Conservation (phyloP, 1,284 basidiomycete species). For the Xerocomus nothofagi region DNA sequence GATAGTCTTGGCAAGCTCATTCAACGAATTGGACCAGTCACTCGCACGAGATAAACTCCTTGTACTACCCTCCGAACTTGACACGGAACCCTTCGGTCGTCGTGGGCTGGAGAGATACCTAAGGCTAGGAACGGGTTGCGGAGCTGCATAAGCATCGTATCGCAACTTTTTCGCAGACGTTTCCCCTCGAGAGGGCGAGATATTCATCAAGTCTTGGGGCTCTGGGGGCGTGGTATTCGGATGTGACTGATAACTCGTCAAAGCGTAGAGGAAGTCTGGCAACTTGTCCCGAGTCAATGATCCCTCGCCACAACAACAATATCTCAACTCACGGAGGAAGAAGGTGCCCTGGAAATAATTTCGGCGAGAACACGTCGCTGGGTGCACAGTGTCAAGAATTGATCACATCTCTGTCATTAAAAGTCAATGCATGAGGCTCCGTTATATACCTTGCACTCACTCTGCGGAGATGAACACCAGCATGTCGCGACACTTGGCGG, state of each 20-base stretch:
- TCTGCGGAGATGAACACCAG: constrained; percentile 53
- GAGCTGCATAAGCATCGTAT: constrained; percentile 69
- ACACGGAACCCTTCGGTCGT: constrained; percentile 26
- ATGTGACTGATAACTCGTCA: constrained; percentile 40
- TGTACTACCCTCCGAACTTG: constrained; percentile 22
- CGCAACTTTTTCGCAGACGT: constrained; percentile 51
- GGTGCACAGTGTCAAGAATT: constrained; percentile 54
- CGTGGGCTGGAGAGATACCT: constrained; percentile 34
- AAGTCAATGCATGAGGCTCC: constrained; percentile 3
- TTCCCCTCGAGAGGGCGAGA: constrained; percentile 34
- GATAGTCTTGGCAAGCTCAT: constrained; percentile 42
- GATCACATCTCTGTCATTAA: constrained; percentile 57
- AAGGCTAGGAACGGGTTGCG: constrained; percentile 48
- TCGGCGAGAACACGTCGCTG: constrained; percentile 44
- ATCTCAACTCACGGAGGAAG: constrained; percentile 48
- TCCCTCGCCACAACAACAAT: not conserved
- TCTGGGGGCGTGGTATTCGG: constrained; percentile 6
- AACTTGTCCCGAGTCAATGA: constrained; percentile 44
- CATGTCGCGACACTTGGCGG: constrained; percentile 41
- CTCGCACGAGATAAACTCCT: constrained; percentile 28
- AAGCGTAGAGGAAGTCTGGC: constrained; percentile 61
- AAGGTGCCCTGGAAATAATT: constrained; percentile 46
- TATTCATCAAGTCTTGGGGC: constrained; percentile 25
- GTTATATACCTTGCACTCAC: constrained; percentile 38
- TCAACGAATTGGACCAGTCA: constrained; percentile 32